phyloP scores from a whole-genome alignment of 1,284 basidiomycete genomes.

The Cutaneotrichosporon curvatum region DNA sequence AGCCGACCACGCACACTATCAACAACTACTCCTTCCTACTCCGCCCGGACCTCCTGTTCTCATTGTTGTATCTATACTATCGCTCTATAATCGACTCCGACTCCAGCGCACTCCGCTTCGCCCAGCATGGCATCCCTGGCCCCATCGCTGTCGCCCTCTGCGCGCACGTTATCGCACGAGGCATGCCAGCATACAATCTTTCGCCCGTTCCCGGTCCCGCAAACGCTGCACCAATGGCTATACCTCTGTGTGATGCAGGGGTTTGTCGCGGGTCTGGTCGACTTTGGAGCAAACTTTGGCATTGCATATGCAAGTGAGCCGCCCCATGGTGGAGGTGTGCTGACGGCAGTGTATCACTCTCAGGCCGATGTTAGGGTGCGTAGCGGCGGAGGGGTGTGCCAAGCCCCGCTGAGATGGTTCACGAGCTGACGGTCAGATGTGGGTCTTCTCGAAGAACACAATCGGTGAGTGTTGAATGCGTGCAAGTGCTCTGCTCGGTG shows the following conservation, averaged over 20 bases:
- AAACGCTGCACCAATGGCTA: constrained; percentile 36
- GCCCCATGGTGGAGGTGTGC: background rate
- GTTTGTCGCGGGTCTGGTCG: constrained; percentile 26
- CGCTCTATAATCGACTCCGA: too few relatives aligned
- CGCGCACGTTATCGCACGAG: constrained; percentile 1
- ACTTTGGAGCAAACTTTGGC: constrained; percentile 44
- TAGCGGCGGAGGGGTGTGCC: too few relatives aligned
- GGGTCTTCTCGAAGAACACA: constrained; percentile 43
- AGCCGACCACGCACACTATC: too few relatives aligned
- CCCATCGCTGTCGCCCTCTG: background rate
- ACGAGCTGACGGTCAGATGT: constrained; percentile 35
- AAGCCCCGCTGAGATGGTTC: too few relatives aligned
- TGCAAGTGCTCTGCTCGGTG: background rate
- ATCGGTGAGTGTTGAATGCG: constrained; percentile 21
- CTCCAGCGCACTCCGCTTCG: too few relatives aligned
- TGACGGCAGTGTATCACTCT: constrained; percentile 35
- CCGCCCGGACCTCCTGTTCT: too few relatives aligned
- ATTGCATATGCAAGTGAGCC: constrained; percentile 43
- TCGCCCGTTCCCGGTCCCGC: constrained; percentile 41
- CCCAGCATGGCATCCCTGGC: background rate
- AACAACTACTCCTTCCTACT: too few relatives aligned
- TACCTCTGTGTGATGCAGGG: constrained; percentile 40
- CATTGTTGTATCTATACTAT: too few relatives aligned
- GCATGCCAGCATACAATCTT: constrained; percentile 23
- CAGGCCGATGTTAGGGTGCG: constrained; percentile 24